These are phyloP conservation scores for Maudiozyma pseudohumilis DNA, from an alignment of 805 yeast genomes.

Conservation along the genomic window DNA sequence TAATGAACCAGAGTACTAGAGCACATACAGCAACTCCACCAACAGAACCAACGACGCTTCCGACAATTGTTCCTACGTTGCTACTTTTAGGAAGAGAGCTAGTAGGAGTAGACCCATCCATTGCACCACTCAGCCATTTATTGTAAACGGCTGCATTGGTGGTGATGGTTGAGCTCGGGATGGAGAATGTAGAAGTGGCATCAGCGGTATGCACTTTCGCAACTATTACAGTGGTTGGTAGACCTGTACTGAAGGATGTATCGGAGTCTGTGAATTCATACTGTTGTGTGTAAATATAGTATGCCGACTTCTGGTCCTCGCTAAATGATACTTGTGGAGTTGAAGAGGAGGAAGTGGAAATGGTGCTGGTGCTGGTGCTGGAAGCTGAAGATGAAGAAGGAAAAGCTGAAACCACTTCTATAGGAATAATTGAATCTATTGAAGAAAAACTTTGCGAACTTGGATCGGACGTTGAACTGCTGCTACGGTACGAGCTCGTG, in stretches of 20 bases:
- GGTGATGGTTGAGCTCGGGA: conserved; percentile 16
- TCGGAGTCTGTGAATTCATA: conserved; percentile 14
- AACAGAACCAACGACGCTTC: conserved; percentile 26
- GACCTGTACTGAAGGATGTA: conserved; percentile 14
- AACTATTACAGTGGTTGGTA: conserved; percentile 13
- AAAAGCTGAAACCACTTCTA: neutral
- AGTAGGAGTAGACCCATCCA: conserved; percentile 3
- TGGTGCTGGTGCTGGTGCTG: neutral
- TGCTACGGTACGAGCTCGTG: neutral
- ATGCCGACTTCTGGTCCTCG: neutral
- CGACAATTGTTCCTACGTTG: conserved; percentile 18
- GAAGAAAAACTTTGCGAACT: too few relatives aligned
- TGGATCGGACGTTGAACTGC: neutral
- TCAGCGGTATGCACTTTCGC: conserved; percentile 4
- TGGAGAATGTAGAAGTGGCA: conserved; percentile 11
- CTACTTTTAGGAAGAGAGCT: neutral
- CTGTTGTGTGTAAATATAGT: conserved; percentile 12
- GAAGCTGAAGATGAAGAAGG: neutral
- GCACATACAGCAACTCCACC: conserved; percentile 19
- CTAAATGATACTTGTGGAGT: neutral
- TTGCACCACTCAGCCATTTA: conserved; percentile 16
- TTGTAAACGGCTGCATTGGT: conserved; percentile 17
- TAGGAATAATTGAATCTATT: neutral
- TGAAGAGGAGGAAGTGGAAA: neutral
- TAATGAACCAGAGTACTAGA: conserved; percentile 14